Conservation (phyloP, 768 basidiomycete species). For the Calocybe cyanea region DNA sequence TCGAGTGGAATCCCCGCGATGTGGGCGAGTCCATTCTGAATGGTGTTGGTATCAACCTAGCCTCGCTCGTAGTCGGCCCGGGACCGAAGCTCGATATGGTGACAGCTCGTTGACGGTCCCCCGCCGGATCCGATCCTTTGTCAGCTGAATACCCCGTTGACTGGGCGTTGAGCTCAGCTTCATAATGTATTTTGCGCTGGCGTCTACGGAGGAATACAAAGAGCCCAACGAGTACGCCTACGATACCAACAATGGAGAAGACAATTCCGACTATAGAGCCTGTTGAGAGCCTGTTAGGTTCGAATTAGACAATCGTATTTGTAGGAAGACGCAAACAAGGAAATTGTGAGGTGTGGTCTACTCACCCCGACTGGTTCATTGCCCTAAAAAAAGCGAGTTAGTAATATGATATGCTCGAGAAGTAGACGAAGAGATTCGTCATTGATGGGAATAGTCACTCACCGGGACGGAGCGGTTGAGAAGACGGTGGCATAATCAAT, state of each 20-base stretch:
- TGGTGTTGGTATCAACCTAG: background rate
- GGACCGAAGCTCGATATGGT: conserved; percentile 10
- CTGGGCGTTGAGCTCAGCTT: background rate
- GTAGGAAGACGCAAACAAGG: background rate
- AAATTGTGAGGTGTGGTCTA: no score
- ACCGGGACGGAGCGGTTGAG: conserved; percentile 9
- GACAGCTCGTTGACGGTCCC: background rate
- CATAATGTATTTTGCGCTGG: background rate
- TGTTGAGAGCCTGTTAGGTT: background rate
- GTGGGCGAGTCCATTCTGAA: background rate
- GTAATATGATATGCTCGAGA: no score
- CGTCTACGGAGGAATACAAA: conserved; percentile 9
- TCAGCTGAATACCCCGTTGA: background rate
- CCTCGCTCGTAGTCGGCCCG: background rate
- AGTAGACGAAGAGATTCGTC: no score
- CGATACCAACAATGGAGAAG: background rate
- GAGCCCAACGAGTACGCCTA: conserved; percentile 6
- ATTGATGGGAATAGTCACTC: background rate
- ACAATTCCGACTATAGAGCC: conserved; percentile 10
- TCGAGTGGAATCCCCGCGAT: no score
- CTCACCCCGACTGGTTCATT: no score
- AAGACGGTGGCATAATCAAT: conserved; percentile 13
- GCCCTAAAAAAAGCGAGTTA: no score
- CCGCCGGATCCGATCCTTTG: background rate
- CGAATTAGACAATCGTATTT: background rate